Percentiles rank a stretch among this genome's conserved stretches.
These are phyloP conservation scores for Carex scoparia DNA, from an alignment of 176 grass and related monocot genomes.

Conservation along the genomic window DNA sequence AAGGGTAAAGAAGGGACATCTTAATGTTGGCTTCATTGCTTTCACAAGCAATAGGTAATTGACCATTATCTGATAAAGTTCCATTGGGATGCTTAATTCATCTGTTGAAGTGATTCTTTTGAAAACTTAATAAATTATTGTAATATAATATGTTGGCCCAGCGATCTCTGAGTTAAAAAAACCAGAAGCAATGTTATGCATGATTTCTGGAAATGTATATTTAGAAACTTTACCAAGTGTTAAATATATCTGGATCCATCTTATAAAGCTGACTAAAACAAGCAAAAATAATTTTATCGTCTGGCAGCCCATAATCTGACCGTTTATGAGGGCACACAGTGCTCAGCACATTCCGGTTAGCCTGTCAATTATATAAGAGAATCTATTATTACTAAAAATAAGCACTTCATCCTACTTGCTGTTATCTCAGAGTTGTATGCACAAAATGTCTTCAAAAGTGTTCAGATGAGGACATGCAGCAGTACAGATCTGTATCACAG, in stretches of 20 bases:
- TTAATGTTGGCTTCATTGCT: background rate
- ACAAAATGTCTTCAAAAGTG: background rate
- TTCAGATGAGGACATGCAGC: background rate
- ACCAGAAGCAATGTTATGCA: background rate
- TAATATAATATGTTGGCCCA: background rate
- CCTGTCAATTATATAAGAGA: constrained; percentile 35
- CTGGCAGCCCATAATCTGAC: constrained; percentile 71
- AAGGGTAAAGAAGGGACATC: background rate
- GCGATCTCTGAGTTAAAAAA: background rate
- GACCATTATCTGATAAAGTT: background rate
- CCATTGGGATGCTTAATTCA: constrained; percentile 4
- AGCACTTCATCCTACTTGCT: background rate
- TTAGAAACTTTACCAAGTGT: constrained; percentile 56
- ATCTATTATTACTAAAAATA: background rate
- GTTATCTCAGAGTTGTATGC: background rate
- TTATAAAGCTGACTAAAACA: constrained; percentile 97
- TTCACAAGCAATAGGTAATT: background rate
- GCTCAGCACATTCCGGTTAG: constrained; percentile 58
- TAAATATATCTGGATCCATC: constrained; percentile 93
- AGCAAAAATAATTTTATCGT: constrained; percentile 87
- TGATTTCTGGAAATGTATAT: background rate
- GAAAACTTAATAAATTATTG: background rate
- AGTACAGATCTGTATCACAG: background rate
- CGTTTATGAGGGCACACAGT: constrained; percentile 59
- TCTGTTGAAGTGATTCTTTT: background rate